A percentile compares a stretch with the other conserved stretches of the same genome.
Conservation (phyloP, 345 rosid species). For the Xanthoceras sorbifolium region DNA sequence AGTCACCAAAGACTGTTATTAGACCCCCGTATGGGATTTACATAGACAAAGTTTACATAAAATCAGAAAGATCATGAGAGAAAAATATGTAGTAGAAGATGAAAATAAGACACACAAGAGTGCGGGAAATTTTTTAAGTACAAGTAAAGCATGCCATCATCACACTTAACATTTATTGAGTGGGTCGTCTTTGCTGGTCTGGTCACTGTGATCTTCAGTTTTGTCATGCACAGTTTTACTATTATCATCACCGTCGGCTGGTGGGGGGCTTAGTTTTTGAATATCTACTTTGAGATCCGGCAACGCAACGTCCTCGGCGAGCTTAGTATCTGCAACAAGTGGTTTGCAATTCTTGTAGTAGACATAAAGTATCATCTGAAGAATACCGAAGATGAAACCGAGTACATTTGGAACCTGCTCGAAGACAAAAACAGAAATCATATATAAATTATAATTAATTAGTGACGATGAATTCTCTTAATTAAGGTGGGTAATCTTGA, state of each 20-base stretch:
- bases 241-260: no score
- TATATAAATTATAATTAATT: background rate
- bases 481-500: background rate
- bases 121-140: background rate
- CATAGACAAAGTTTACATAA: background rate
- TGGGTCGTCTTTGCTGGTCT: background rate
- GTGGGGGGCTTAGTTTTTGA: background rate
- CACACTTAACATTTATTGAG: constrained; percentile 5
- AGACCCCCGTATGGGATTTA: background rate
- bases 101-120: no score
- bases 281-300: background rate
- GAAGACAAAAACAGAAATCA: background rate
- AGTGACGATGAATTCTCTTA: background rate
- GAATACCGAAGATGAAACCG: constrained; percentile 33
- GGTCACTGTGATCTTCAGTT: background rate
- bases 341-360: constrained; percentile 13
- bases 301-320: background rate
- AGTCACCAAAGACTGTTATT: background rate
- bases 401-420: constrained; percentile 30
- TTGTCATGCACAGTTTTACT: constrained; percentile 1
- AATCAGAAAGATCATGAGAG: background rate
- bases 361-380: constrained; percentile 31
- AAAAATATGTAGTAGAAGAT: background rate
- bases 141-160: constrained; percentile 1
- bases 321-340: background rate